Evolutionary conservation across 768 basidiomycete genomes (phyloP).

Genomic region (Mycena epipterygia): DNA sequence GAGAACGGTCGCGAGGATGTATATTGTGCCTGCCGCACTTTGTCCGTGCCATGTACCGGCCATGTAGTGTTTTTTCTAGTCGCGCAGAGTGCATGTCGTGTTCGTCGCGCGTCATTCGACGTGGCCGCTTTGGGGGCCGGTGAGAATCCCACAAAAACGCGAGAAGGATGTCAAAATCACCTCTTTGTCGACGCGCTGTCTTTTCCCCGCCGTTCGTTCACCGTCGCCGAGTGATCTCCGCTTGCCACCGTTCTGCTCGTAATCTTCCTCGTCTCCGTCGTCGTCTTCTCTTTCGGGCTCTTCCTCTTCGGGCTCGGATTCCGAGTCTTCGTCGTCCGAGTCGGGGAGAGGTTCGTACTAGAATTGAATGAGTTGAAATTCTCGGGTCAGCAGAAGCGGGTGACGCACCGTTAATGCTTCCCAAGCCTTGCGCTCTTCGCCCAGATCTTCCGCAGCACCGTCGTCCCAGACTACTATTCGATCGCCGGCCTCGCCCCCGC

Average conservation of each 20-base stretch:
- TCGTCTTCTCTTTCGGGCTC: constrained; percentile 55
- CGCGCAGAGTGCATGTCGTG: constrained; percentile 72
- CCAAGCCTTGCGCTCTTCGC: constrained; percentile 84
- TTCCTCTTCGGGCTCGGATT: constrained; percentile 61
- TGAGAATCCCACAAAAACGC: constrained; percentile 14
- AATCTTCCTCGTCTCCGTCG: constrained; percentile 59
- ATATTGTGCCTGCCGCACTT: constrained; percentile 90
- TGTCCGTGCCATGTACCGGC: constrained; percentile 91
- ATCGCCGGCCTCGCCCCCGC: constrained; percentile 73
- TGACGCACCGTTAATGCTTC: constrained; percentile 83
- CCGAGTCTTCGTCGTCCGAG: constrained; percentile 73
- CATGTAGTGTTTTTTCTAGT: constrained; percentile 86
- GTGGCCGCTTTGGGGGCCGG: constrained; percentile 53
- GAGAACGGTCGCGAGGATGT: constrained; percentile 90
- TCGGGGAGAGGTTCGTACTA: constrained; percentile 86
- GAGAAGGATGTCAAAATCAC: constrained; percentile 41
- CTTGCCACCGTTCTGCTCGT: constrained; percentile 62
- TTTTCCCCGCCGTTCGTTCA: constrained; percentile 63
- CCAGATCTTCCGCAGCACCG: constrained; percentile 79
- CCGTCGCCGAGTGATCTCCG: constrained; percentile 60
- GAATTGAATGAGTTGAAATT: constrained; percentile 7
- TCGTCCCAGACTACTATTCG: constrained; percentile 95
- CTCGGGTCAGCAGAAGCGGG: background rate
- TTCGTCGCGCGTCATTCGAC: constrained; percentile 78
- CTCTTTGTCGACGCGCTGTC: constrained; percentile 67